Evolutionary conservation across 192 early-diverging fungal genomes (phyloP).

Genomic region (Backusella sp.): DNA sequence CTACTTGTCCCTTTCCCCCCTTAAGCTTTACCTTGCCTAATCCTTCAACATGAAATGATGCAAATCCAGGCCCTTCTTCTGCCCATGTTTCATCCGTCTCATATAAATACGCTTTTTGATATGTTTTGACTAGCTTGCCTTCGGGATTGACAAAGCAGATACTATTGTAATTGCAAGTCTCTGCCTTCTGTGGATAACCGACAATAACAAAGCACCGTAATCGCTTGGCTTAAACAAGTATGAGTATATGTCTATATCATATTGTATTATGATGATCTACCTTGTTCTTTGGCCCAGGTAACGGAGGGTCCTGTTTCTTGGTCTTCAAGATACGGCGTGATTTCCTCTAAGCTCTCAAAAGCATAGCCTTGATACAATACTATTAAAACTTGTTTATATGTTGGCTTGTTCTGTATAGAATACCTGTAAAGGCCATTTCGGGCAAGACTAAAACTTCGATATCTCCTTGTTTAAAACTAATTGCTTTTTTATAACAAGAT

Average conservation of each 20-base stretch:
- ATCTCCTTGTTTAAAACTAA: constrained; percentile 48
- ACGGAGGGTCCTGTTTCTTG: constrained; percentile 50
- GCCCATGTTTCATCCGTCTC: constrained; percentile 78
- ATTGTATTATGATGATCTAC: constrained; percentile 21
- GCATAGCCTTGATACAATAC: constrained; percentile 54
- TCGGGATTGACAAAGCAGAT: constrained; percentile 54
- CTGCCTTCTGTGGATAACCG: constrained; percentile 62
- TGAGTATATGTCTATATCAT: too few species aligned
- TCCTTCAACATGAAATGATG: constrained; percentile 44
- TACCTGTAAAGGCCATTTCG: constrained; percentile 79
- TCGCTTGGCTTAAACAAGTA: constrained; percentile 36
- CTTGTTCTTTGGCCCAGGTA: constrained; percentile 63
- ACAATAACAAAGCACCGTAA: constrained; percentile 59
- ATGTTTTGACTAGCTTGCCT: constrained; percentile 51
- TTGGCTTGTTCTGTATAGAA: neutral
- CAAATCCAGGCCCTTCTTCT: constrained; percentile 61
- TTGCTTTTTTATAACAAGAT: neutral
- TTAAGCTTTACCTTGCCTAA: constrained; percentile 52
- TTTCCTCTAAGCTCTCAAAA: constrained; percentile 56
- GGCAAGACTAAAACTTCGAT: constrained; percentile 73
- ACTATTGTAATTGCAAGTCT: constrained; percentile 59
- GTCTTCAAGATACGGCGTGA: constrained; percentile 60
- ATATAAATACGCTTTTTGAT: constrained; percentile 73
- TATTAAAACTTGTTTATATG: too few species aligned
- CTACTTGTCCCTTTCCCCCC: neutral